A percentile compares a stretch with the other conserved stretches of the same genome.
Conservation (phyloP, 179 eudicot genomes). For the Pouteria campechiana region DNA sequence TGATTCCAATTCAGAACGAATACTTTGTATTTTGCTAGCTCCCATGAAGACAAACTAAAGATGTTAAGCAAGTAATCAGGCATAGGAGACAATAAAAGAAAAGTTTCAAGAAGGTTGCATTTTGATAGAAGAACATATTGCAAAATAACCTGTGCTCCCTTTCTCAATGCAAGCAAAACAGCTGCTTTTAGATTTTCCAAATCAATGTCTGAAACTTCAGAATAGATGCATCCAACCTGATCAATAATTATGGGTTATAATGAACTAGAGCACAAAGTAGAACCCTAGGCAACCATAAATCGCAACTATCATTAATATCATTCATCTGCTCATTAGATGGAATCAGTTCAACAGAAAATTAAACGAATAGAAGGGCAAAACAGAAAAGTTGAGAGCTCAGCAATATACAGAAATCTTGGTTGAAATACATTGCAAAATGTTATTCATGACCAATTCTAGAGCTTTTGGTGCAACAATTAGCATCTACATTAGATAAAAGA, state of each 20-base stretch:
- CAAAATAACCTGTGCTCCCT: conserved; percentile 38
- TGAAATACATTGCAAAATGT: no score
- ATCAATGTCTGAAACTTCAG: conserved; percentile 32
- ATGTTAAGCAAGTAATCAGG: conserved; percentile 1
- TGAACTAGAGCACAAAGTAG: neutral
- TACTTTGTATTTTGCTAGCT: conserved; percentile 16
- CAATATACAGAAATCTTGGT: no score
- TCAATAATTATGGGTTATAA: conserved; percentile 1
- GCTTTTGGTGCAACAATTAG: no score
- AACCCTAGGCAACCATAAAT: no score
- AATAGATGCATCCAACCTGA: conserved; percentile 42
- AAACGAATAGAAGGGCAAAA: no score
- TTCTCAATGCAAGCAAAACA: conserved; percentile 26
- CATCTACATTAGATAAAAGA: no score
- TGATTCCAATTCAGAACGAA: conserved; percentile 15
- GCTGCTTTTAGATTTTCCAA: conserved; percentile 34
- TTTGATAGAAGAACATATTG: neutral
- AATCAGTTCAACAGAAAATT: no score
- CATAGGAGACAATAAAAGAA: neutral
- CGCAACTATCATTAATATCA: no score
- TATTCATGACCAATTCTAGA: no score
- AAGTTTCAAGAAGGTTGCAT: no score
- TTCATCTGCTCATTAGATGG: no score
- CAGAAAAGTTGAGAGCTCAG: no score
- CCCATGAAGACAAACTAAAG: conserved; percentile 44